These are phyloP conservation scores for Solanum hybrid DNA, from an alignment of 305 asterid genomes.

Conservation along the genomic window DNA sequence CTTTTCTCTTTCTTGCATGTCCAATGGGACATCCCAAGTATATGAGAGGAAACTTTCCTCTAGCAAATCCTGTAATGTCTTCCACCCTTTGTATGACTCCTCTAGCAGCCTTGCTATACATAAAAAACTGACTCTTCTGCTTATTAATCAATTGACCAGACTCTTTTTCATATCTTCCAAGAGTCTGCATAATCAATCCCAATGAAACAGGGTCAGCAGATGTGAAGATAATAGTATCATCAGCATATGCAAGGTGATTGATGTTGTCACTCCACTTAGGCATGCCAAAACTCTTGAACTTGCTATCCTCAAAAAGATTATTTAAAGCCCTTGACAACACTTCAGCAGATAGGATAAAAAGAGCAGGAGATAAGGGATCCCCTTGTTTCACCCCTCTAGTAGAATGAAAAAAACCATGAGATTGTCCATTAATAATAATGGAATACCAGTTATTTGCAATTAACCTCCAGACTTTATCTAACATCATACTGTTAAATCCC, in stretches of 20 bases:
- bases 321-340: neutral
- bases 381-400: neutral
- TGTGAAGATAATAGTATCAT: no score
- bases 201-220: no score
- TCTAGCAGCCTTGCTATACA: neutral
- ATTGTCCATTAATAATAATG: neutral
- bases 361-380: neutral
- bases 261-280: neutral
- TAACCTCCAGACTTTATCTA: neutral
- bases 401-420: no score
- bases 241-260: neutral
- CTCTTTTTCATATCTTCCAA: neutral
- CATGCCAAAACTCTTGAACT: neutral
- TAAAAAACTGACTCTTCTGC: neutral
- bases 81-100: no score
- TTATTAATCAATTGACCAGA: neutral
- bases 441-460: neutral
- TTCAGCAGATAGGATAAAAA: neutral
- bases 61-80: no score
- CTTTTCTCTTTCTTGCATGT: no score
- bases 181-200: neutral
- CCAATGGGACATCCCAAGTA: no score
- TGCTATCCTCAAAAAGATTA: neutral
- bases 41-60: no score
- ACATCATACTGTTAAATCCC: no score